These are phyloP conservation scores for Candida yuanshanica DNA, from an alignment of 805 yeast species.

Conservation along the genomic window DNA sequence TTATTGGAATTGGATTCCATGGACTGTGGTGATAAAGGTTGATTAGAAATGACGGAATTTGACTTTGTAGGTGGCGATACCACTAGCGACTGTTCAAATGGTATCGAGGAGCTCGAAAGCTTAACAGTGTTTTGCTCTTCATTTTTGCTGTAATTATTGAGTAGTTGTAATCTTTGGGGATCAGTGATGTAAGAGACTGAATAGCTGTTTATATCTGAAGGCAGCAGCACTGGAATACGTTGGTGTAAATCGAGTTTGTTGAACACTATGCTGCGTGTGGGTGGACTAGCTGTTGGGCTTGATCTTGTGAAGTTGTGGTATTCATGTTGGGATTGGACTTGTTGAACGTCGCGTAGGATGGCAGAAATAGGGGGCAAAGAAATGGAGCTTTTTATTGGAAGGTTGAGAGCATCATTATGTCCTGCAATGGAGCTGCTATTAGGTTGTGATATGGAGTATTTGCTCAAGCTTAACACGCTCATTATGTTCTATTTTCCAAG, in stretches of 20 bases:
- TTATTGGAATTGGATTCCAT: background rate
- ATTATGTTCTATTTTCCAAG: too few species aligned
- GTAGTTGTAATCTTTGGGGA: slow-evolving; percentile 5
- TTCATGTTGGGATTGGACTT: background rate
- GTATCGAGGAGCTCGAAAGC: too few species aligned
- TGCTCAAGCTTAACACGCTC: too few species aligned
- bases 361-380: slow-evolving; percentile 12
- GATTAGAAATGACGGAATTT: background rate
- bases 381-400: background rate
- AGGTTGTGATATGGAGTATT: background rate
- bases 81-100: background rate
- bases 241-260: background rate
- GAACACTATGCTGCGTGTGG: background rate
- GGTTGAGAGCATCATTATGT: background rate
- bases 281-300: background rate
- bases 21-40: background rate
- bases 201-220: background rate
- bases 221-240: slow-evolving; percentile 2
- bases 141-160: too few species aligned
- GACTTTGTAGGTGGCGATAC: background rate
- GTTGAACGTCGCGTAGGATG: slow-evolving; percentile 4
- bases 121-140: too few species aligned
- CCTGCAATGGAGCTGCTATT: background rate
- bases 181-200: slow-evolving; percentile 1
- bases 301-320: background rate